Evolutionary conservation across 495 filamentous ascomycete genomes (phyloP), one percentile per base, ranked within the genome.

Genomic region (Stereocaulon alpinum): DNA sequence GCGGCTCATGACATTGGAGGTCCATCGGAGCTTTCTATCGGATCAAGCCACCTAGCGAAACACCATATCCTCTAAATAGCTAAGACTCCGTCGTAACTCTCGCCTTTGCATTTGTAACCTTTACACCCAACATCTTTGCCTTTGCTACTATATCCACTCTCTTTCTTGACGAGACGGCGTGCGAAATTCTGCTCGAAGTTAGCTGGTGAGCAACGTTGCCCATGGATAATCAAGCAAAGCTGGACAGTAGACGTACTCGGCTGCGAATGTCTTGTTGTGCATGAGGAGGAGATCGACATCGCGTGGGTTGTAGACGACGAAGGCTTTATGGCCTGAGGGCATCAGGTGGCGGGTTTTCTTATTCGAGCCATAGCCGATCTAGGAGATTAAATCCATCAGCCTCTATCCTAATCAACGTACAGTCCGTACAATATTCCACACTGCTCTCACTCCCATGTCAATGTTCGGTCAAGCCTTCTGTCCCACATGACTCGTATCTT

Each of bases 261-360:
- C 93, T 73, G 93, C 93, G 78, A 84, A 96, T 73, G 89, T 95
- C 74, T 86, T 86, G 86, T 97, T 97, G 86, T 98, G 94, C 93
- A 98, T 98, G 62, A 98, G 83, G 67, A 98, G 87, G 62, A 98
- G 86, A 78, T 97, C 92, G 71, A 98, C 86, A 70, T 97, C 94
- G 71, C 83, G 78, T 75, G 84, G 72, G 83, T 96, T 97, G 82
- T 89, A 86, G 77, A 98, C 93, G 72, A 97, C 85, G 85, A 98
- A 98, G 61, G 93, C 91, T 83, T 97, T 97, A 85, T 96, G 93
- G 78, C 93, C 93, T 69, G 90, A 95, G 72, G 93, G 94, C 85
- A 91, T 95, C 83, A 96, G 85, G 81, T 97, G 91, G 64, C 87
- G 83, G 71, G 93, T 98, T 84, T 96, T 97, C 83, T 86, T 93